These are phyloP conservation scores for Polyplosphaeria fusca DNA, from an alignment of 495 filamentous ascomycete species.

Conservation along the genomic window DNA sequence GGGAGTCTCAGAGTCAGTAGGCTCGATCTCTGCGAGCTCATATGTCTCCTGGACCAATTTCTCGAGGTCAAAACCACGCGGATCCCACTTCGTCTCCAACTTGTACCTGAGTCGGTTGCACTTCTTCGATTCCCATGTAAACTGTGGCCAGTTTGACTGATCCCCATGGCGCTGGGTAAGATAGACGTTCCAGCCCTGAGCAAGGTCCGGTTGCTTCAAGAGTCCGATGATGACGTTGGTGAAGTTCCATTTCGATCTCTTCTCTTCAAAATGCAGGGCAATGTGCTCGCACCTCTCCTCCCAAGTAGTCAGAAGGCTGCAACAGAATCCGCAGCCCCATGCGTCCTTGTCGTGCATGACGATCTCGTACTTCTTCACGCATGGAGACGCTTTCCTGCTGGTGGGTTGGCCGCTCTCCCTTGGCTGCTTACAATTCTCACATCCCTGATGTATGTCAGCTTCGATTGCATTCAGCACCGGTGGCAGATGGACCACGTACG, in stretches of 20 bases:
- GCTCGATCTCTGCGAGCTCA: constrained; percentile 25
- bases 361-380: constrained; percentile 31
- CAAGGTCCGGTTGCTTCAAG: constrained; percentile 31
- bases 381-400: constrained; percentile 32
- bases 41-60: constrained; percentile 28
- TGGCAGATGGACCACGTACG: background rate
- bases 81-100: constrained; percentile 29
- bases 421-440: constrained; percentile 33
- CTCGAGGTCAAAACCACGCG: constrained; percentile 22
- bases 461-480: background rate
- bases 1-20: background rate
- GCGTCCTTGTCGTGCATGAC: constrained; percentile 34
- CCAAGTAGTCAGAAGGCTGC: constrained; percentile 23
- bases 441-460: constrained; percentile 18
- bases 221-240: constrained; percentile 34
- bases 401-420: constrained; percentile 26
- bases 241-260: constrained; percentile 34
- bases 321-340: constrained; percentile 38
- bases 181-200: constrained; percentile 21
- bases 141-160: constrained; percentile 24
- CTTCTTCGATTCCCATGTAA: constrained; percentile 35
- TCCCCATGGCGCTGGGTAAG: constrained; percentile 28
- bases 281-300: constrained; percentile 36
- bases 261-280: constrained; percentile 34
- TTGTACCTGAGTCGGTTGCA: constrained; percentile 27